Evolutionary conservation across 306 rosid species (phyloP), one percentile per base, ranked within the genome.

Genomic region (Dalbergia oliveri): DNA sequence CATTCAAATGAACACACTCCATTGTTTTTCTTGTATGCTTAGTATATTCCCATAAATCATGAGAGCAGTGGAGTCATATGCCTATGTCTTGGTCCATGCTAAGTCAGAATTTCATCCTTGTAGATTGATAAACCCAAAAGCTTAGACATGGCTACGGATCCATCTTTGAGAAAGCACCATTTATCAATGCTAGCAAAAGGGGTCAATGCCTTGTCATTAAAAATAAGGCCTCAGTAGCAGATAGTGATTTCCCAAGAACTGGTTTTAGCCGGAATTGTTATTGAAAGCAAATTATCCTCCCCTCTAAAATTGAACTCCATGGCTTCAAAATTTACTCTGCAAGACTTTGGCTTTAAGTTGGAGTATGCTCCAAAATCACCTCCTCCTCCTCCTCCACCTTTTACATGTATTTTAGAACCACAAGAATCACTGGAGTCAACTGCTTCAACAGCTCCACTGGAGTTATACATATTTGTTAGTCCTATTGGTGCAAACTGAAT

Each of bases 291-390:
- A 44, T 61, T 75, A 31, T 61, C 70, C 31, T 75, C 60, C 79
- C 34, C 79, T 75, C 47, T 31, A 75, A 75, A 75, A 11, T 61
- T 41, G 59, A 74, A 74, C 69, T 44, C 47, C 69, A 59, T 43
- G 44, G 60, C 79, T 74, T 74, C 45, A 60, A 69, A 74, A 60
- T 60, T 74, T 26, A 60, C 5, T 9, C 6, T 8, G 12, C 34
- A 74, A 60, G 69, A 74, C 59, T 74, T 74, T 60, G 79, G 79
- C 37, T 45, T 59, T 60, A 60, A 9, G 79, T 74, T 74, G 58
- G 79, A 74, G 60, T 74, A 74, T n/a, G 79, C 79, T 31, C 71
- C 70, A 23, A 75, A 75, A 9, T 23, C 16, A 74, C 69, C 79
- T 31, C 35, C 35, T 61, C 60, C 35, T 61, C 60, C 79, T 75